A percentile compares a stretch with the other conserved stretches of the same genome.
phyloP scores from a whole-genome alignment of 2,329 filamentous ascomycete species.

The Ceratocystis colombiana region DNA sequence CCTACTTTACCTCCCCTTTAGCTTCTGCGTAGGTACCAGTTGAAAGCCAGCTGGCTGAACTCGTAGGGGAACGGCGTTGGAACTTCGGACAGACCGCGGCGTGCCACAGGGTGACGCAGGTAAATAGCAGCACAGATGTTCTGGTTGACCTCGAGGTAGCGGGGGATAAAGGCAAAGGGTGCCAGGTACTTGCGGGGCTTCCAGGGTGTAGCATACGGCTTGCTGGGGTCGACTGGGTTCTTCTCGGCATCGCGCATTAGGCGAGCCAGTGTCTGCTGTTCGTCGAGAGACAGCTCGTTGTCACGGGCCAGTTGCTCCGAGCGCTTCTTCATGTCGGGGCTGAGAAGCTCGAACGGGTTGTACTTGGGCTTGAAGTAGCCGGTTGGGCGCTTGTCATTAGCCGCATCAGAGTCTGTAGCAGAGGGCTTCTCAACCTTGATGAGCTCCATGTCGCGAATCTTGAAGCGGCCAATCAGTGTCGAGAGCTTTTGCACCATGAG shows the following conservation, averaged over 20 bases:
- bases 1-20: constrained; percentile 35
- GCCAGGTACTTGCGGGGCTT: constrained; percentile 74
- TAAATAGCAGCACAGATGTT: constrained; percentile 95
- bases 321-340: constrained; percentile 29
- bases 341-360: constrained; percentile 22
- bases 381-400: not conserved
- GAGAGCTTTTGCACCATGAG: constrained; percentile 48
- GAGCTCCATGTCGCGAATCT: constrained; percentile 31
- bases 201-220: constrained; percentile 91
- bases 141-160: constrained; percentile 95
- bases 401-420: constrained; percentile 17
- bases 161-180: constrained; percentile 87
- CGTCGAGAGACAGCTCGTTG: constrained; percentile 37
- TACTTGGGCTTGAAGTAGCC: constrained; percentile 22
- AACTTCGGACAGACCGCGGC: constrained; percentile 68
- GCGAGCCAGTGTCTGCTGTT: constrained; percentile 43
- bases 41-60: constrained; percentile 73
- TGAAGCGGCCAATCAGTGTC: constrained; percentile 40
- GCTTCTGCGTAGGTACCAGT: constrained; percentile 83
- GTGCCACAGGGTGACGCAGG: constrained; percentile 81
- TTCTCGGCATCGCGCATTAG: constrained; percentile 56
- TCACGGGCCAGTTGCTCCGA: constrained; percentile 31
- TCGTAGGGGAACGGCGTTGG: constrained; percentile 68
- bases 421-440: constrained; percentile 20
- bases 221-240: constrained; percentile 64